phyloP scores from a whole-genome alignment of 306 rosid species.

The Cucurbita pepo region DNA sequence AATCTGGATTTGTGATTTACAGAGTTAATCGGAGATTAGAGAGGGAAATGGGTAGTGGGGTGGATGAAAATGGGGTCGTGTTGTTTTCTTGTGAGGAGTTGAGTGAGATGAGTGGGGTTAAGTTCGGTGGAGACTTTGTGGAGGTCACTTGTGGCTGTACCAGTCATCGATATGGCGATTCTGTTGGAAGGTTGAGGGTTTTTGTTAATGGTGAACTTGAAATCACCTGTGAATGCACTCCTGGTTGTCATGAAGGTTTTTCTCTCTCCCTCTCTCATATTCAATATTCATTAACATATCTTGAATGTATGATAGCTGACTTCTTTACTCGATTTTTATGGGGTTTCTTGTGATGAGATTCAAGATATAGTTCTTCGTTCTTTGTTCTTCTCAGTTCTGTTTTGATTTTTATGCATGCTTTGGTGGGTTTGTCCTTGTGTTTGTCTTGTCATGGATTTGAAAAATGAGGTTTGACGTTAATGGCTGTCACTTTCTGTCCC shows the following conservation, averaged over 20 bases:
- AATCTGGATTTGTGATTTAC: constrained; percentile 20
- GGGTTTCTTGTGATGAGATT: background rate
- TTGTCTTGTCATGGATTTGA: constrained; percentile 10
- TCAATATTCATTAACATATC: background rate
- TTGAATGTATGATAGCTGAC: background rate
- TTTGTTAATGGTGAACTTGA: constrained; percentile 71
- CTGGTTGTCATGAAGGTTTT: constrained; percentile 94
- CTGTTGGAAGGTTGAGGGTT: constrained; percentile 99
- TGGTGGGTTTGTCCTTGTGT: background rate
- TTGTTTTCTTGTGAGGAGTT: constrained; percentile 80
- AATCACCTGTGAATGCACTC: constrained; percentile 93
- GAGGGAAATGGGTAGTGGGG: constrained; percentile 42
- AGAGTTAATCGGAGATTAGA: constrained; percentile 13
- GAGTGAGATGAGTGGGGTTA: constrained; percentile 74
- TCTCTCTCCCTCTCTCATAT: background rate
- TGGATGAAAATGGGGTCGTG: constrained; percentile 41
- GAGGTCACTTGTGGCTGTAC: constrained; percentile 96
- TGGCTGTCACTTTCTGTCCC: constrained; percentile 17
- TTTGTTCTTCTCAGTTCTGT: constrained; percentile 3
- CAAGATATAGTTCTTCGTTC: background rate
- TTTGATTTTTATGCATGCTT: constrained; percentile 25
- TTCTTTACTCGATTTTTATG: background rate
- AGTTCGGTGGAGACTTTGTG: constrained; percentile 46
- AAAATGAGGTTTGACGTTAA: constrained; percentile 37
- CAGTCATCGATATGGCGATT: constrained; percentile 89